Evolutionary conservation across 2,329 filamentous ascomycete species (phyloP), one percentile per base, ranked within the genome.

Genomic region (Pochonia chlamydosporia): DNA sequence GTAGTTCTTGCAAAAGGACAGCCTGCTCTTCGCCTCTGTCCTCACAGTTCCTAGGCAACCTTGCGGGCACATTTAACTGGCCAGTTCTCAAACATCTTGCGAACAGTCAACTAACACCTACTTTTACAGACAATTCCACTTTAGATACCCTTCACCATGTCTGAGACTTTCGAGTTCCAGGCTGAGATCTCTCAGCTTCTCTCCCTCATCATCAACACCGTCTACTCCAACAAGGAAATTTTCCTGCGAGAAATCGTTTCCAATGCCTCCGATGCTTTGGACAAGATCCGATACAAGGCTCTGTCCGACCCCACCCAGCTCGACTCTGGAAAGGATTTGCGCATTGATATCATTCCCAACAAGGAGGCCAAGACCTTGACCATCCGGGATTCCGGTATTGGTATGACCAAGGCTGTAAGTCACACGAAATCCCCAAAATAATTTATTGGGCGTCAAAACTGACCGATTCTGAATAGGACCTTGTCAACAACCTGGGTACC

Each of bases 151-250:
- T 66, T 67, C 74, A 87, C 70, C 71, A 96, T 95, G 89, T 75
- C 89, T 73, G 91, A 97, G 81, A 96, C 91, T 62, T 99, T 99
- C 79, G 92, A 97, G 87, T 99, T 97, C 81, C 93, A 99, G 87
- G 93, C 93, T 87, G 93, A 99, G 88, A 99, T 99, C 71, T 97
- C 92, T 87, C 93, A 99, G 89, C 89, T 99, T 59, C 87, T 99
- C 70, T 90, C 86, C 62, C 88, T 99, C 71, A 99, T 99, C 77
- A 99, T 99, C 84, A 99, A 99, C 88, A 97, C 93, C 59, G 93
- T 99, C 79, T 99, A 97, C 83, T 96, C 91, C 63, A 99, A 99
- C 87, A 99, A 99, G 83, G 93, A 97, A 78, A 97, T 99, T 71
- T 99, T 99, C 85, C 78, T 99, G 65, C 81, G 93, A 86, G 93